These are phyloP conservation scores for Verticillium nonalfalfae DNA, from an alignment of 2,329 filamentous ascomycete genomes.

Conservation along the genomic window DNA sequence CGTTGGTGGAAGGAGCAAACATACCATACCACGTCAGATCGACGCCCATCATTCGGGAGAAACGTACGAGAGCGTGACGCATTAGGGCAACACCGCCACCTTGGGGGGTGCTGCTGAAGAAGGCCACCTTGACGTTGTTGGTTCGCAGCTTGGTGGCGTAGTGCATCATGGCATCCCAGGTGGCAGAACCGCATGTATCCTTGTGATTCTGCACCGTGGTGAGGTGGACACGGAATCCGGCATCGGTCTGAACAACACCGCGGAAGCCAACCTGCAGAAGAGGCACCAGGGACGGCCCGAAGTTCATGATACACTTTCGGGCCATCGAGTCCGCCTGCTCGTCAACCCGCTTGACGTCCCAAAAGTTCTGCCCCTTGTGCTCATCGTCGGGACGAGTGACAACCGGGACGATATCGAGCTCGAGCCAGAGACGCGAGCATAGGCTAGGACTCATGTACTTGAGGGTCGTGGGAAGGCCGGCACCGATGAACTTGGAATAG, in stretches of 20 bases:
- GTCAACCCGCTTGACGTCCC: constrained; percentile 57
- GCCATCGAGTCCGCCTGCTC: constrained; percentile 80
- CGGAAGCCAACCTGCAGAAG: constrained; percentile 61
- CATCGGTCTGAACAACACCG: constrained; percentile 66
- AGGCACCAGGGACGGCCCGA: constrained; percentile 66
- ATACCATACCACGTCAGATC: constrained; percentile 66
- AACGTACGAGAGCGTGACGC: constrained; percentile 71
- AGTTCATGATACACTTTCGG: constrained; percentile 70
- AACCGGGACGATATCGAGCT: constrained; percentile 70
- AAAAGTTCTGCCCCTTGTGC: constrained; percentile 34
- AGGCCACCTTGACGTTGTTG: constrained; percentile 63
- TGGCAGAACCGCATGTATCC: constrained; percentile 51
- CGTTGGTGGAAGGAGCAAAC: constrained; percentile 14
- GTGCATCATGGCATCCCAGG: constrained; percentile 59
- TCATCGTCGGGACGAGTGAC: constrained; percentile 48
- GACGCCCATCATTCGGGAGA: constrained; percentile 59
- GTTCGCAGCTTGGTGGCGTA: constrained; percentile 57
- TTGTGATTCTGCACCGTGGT: constrained; percentile 50
- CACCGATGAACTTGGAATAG: constrained; percentile 68
- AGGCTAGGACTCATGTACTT: constrained; percentile 56
- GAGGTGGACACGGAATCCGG: constrained; percentile 56
- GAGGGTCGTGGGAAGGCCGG: constrained; percentile 58
- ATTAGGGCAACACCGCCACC: constrained; percentile 80
- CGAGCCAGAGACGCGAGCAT: constrained; percentile 66
- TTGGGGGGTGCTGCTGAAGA: constrained; percentile 75